phyloP scores from a whole-genome alignment of 2,329 filamentous ascomycete genomes.

The Colletotrichum falcatum region DNA sequence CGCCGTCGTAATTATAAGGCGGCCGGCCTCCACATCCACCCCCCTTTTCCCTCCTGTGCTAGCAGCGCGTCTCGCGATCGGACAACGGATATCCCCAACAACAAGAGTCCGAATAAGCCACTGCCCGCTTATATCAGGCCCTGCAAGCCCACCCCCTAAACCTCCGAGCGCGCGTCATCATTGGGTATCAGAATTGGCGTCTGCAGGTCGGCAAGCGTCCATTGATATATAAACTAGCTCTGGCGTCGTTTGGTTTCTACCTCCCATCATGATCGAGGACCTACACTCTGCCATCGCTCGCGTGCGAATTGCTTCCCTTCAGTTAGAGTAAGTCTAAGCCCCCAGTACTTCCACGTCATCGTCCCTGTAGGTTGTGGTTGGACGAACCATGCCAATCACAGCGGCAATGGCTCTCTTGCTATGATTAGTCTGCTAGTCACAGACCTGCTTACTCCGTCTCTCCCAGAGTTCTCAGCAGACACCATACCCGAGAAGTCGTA shows the following conservation, averaged over 20 bases:
- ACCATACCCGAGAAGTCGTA: constrained; percentile 31
- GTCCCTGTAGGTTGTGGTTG: not conserved
- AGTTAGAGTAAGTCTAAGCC: constrained; percentile 57
- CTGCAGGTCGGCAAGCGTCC: constrained; percentile 17
- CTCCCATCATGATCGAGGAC: constrained; percentile 52
- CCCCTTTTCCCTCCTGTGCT: not conserved
- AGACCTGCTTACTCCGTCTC: not conserved
- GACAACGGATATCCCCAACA: constrained; percentile 51
- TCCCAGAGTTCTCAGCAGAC: constrained; percentile 30
- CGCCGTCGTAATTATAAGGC: constrained; percentile 33
- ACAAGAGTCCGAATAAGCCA: constrained; percentile 33
- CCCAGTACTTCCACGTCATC: not conserved
- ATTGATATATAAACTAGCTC: constrained; percentile 29
- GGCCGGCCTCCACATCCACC: constrained; percentile 15
- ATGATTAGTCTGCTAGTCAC: not conserved
- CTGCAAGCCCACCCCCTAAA: constrained; percentile 32
- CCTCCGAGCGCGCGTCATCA: constrained; percentile 34
- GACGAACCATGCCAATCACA: not conserved
- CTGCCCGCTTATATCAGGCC: constrained; percentile 35
- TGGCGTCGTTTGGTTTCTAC: constrained; percentile 1
- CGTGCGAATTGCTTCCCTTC: constrained; percentile 61
- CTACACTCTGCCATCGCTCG: constrained; percentile 57
- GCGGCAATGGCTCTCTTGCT: too few relatives aligned
- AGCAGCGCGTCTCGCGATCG: constrained; percentile 37
- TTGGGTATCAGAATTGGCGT: constrained; percentile 20